These are phyloP conservation scores for Colletotrichum eremochloae DNA, from an alignment of 2,329 filamentous ascomycete genomes.

Conservation along the genomic window DNA sequence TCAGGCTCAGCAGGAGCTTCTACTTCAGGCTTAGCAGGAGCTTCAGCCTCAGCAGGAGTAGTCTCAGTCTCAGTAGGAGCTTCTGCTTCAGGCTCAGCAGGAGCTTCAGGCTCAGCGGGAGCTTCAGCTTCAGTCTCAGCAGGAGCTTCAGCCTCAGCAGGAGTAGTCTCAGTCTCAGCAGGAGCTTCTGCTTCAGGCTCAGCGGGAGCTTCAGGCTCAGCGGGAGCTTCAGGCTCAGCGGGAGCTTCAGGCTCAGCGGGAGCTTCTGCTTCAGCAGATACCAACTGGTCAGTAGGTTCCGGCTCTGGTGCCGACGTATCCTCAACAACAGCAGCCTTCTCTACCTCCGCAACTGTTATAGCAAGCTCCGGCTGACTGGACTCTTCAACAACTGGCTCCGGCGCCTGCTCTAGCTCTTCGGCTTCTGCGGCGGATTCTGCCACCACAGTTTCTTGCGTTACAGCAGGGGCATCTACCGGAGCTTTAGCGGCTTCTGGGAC, in stretches of 20 bases:
- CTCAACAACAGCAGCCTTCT: slow-evolving; percentile 29
- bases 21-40: not conserved
- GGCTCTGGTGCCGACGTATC: slow-evolving; percentile 1
- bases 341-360: slow-evolving; percentile 8
- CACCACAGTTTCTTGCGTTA: not conserved
- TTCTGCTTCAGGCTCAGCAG: not conserved
- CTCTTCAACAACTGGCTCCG: slow-evolving; percentile 13
- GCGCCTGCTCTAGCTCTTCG: slow-evolving; percentile 1
- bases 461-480: slow-evolving; percentile 5
- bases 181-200: not conserved
- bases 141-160: not conserved
- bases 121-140: not conserved
- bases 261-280: not conserved
- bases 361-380: slow-evolving; percentile 14
- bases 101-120: not conserved
- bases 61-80: not conserved
- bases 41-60: not conserved
- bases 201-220: not conserved
- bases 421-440: slow-evolving; percentile 18
- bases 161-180: not conserved
- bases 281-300: not conserved
- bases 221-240: not conserved
- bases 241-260: not conserved
- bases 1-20: not conserved
- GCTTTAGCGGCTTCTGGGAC: slow-evolving; percentile 3